phyloP scores from a whole-genome alignment of 176 grass and related monocot species.

The Oryza australiensis region DNA sequence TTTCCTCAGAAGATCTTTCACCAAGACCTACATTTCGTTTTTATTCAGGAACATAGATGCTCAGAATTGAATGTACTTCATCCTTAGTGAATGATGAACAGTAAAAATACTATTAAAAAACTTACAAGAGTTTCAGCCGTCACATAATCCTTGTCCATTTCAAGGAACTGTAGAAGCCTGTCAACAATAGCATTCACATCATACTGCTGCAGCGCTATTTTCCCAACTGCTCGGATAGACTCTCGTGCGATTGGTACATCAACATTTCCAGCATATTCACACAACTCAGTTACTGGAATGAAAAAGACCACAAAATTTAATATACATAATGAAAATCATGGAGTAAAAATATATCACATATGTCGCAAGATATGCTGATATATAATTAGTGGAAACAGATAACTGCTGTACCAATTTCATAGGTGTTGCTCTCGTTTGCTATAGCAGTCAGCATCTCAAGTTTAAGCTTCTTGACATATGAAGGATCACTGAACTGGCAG shows the following conservation, averaged over 20 bases:
- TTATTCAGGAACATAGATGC: conserved; percentile 20
- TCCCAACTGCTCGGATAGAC: conserved; percentile 97
- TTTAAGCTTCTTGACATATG: conserved; percentile 98
- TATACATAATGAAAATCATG: conserved; percentile 9
- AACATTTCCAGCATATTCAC: conserved; percentile 99
- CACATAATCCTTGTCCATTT: conserved; percentile 99
- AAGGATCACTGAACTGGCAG: conserved; percentile 98
- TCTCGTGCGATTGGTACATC: conserved; percentile 94
- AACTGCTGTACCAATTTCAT: conserved; percentile 82
- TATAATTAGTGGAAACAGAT: conserved; percentile 5
- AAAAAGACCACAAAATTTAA: conserved; percentile 23
- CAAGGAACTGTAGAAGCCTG: conserved; percentile 98
- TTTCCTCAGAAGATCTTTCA: conserved; percentile 98
- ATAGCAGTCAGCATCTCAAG: conserved; percentile 99
- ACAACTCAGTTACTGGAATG: conserved; percentile 84
- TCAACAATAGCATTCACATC: conserved; percentile 99
- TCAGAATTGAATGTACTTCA: conserved; percentile 5
- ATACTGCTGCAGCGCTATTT: conserved; percentile 98
- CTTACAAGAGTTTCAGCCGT: conserved; percentile 97
- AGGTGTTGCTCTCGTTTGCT: conserved; percentile 99
- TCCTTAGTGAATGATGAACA: background rate
- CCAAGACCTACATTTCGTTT: conserved; percentile 68
- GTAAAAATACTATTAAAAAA: conserved; percentile 17
- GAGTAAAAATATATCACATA: conserved; percentile 35
- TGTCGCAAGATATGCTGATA: background rate